Evolutionary conservation across 352 stramenopile genomes (phyloP), one percentile per base, ranked within the genome.

Genomic region (Hyaloperonospora brassicae): DNA sequence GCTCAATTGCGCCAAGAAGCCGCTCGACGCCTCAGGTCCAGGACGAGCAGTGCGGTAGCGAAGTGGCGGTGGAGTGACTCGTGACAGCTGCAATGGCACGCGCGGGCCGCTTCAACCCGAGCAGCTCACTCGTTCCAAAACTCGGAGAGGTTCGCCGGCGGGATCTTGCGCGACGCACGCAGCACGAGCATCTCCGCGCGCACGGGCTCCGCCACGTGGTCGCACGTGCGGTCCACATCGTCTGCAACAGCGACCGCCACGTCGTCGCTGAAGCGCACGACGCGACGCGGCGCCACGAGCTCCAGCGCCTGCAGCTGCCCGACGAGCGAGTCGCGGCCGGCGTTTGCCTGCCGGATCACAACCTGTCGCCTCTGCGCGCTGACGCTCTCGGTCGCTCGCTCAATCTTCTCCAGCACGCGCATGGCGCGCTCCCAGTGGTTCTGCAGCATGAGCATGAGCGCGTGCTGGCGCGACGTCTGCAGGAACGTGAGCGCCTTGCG

Each of bases 141-240:
- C 61, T 88, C 75, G 53, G 81, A 89, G 52, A 82, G 72, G 65
- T 91, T 91, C 41, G 82, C 68, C 23, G 64, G 59, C 17, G 81
- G 81, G 47, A 91, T 87, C 38, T 79, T 60, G 17, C 81, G 76
- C 21, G 74, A 87, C 23, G 81, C 81, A 30, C 76, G 76, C 39
- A 91, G 62, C 38, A 89, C 72, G 44, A 91, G 77, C 78, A 91
- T 87, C 46, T 91, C 81, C 59, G 86, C 78, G 22, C 72, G 74
- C 38, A 79, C 64, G 7, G 78, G 74, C 17, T 76, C 64, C n/a
- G 68, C 55, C 13, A 87, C 38, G 1, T 63, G 64, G 13, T 72
- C 64, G 23, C 69, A 68, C 13, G 68, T 71, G 42, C 80, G 78
- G 50, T 91, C 80, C 58, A 91, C 81, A n/a, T 87, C 80, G 2